These are phyloP conservation scores for Thozetella sp. DNA, from an alignment of 495 filamentous ascomycete species.

Conservation along the genomic window DNA sequence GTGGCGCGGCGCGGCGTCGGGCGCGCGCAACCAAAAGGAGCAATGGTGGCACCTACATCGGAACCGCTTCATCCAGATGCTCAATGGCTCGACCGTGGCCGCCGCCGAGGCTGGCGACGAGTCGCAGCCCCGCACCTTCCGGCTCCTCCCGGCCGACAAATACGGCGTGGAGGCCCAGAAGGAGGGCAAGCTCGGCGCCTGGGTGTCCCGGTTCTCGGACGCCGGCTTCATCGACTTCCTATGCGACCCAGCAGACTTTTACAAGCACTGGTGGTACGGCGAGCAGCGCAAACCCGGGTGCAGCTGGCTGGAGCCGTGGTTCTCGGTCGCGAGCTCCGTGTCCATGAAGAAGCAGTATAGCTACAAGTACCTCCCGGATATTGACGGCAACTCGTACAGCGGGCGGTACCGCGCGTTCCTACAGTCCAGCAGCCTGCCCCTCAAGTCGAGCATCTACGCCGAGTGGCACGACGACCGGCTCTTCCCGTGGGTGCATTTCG, in stretches of 20 bases:
- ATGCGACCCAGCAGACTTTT: constrained; percentile 32
- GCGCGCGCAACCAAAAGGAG: constrained; percentile 61
- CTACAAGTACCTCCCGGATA: constrained; percentile 60
- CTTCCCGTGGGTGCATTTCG: constrained; percentile 62
- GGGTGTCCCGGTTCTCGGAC: constrained; percentile 36
- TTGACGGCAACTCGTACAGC: constrained; percentile 66
- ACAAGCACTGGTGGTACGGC: constrained; percentile 16
- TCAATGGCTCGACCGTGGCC: constrained; percentile 62
- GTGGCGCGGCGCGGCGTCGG: constrained; percentile 74
- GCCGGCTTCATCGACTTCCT: constrained; percentile 44
- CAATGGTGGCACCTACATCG: constrained; percentile 75
- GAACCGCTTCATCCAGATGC: constrained; percentile 71
- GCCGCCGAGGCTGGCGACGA: constrained; percentile 33
- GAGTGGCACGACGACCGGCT: constrained; percentile 67
- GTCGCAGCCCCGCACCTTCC: constrained; percentile 34
- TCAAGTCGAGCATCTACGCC: constrained; percentile 65
- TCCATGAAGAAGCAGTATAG: constrained; percentile 58
- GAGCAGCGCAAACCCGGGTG: constrained; percentile 33
- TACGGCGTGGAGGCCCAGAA: constrained; percentile 30
- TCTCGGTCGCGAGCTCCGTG: constrained; percentile 21
- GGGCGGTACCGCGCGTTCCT: constrained; percentile 64
- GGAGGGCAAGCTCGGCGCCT: constrained; percentile 29
- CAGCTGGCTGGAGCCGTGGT: constrained; percentile 39
- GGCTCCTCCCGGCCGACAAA: constrained; percentile 26
- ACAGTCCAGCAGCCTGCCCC: constrained; percentile 54